These are phyloP conservation scores for Veloporphyrellus conicus DNA, from an alignment of 1,284 basidiomycete species.

Conservation along the genomic window DNA sequence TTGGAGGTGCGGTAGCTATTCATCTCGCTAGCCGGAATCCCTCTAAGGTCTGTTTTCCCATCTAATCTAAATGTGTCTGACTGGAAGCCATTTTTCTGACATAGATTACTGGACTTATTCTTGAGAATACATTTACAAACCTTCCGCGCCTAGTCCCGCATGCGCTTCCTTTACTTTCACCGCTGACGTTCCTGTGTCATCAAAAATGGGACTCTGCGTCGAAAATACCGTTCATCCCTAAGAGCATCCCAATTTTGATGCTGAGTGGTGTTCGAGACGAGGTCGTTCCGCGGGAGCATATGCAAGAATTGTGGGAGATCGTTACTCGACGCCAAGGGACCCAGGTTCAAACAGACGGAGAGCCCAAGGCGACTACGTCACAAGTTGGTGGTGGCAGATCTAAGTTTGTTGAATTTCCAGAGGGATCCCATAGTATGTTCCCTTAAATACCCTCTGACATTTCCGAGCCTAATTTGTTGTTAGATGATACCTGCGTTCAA, in stretches of 20 bases:
- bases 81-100: neutral
- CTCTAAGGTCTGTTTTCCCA: conserved; percentile 45
- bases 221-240: conserved; percentile 67
- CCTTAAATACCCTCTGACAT: neutral
- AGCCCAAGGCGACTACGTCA: conserved; percentile 30
- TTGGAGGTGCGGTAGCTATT: conserved; percentile 93
- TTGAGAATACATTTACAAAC: conserved; percentile 92
- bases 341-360: conserved; percentile 21
- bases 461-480: conserved; percentile 1
- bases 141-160: conserved; percentile 77
- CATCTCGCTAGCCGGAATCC: conserved; percentile 83
- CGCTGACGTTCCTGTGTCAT: conserved; percentile 79
- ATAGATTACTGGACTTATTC: conserved; percentile 72
- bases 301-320: conserved; percentile 71
- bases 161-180: conserved; percentile 74
- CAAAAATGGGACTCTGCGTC: conserved; percentile 86
- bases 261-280: conserved; percentile 79
- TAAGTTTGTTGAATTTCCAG: conserved; percentile 57
- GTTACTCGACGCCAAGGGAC: conserved; percentile 46
- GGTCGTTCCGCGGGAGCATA: conserved; percentile 82
- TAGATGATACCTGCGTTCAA: conserved; percentile 69
- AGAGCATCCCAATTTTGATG: conserved; percentile 78
- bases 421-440: conserved; percentile 67
- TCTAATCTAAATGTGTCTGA: neutral
- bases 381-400: conserved; percentile 47